Evolutionary conservation across 2,329 filamentous ascomycete species (phyloP), one percentile per base, ranked within the genome.

Genomic region (Ophiostoma fasciatum): DNA sequence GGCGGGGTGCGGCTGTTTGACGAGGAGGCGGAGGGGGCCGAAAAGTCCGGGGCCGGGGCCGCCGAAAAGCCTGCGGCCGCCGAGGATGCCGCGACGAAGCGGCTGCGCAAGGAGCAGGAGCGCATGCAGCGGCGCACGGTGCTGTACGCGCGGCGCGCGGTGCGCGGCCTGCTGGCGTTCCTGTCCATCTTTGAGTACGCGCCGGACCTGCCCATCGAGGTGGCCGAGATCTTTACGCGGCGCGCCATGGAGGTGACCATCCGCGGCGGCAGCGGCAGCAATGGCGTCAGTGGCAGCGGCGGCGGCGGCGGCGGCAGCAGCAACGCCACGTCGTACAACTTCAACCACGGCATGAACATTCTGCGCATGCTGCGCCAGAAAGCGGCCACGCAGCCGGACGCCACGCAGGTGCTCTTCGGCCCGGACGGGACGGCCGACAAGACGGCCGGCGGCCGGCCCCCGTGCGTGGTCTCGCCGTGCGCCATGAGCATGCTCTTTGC

Each of bases 121-220:
- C 58, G 68, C 19, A 77, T 88, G 45, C 81, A 82, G n/a, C n/a
- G n/a, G n/a, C n/a, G n/a, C n/a, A n/a, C n/a, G n/a, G n/a, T n/a
- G n/a, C 65, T 67, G 1, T 76, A 79, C 54, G 82, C 82, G 4
- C 87, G 82, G 54, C 70, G 76, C 37, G 82, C 82, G 1, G 57
- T 90, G 17, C 69, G 77, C 40, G 82, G 90, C 56, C 85, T 81
- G 51, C 62, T 76, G 47, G 62, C 69, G 17, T 90, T 82, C 50
- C 60, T 92, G 27, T 72, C 74, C 1, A 64, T 75, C 40, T 76
- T 90, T 43, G 79, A 90, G 48, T 90, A 90, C 55, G 81, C 82
- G 0, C 80, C 82, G 0, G 71, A 80, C 33, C 55, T 82, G 28
- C 69, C 78, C 7, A 56, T 69, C 30, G 66, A 74, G 30, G 57